These are phyloP conservation scores for Agaricus bisporus DNA, from an alignment of 768 basidiomycete genomes.

Conservation along the genomic window DNA sequence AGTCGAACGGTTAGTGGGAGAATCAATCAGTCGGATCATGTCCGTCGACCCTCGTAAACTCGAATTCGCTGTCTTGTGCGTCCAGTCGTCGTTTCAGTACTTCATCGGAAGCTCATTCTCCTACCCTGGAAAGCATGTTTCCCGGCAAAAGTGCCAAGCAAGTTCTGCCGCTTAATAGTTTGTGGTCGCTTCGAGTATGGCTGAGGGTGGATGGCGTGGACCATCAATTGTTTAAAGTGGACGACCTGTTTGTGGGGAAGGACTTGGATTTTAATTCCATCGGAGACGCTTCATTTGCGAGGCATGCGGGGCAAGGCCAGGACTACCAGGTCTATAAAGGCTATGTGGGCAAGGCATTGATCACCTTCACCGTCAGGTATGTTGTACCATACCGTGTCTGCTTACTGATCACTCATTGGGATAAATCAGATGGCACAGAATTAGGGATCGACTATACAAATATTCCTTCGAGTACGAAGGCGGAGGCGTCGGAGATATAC, in stretches of 20 bases:
- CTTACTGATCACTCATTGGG: background rate
- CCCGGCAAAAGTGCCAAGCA: constrained; percentile 40
- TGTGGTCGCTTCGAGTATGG: constrained; percentile 61
- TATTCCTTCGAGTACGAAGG: constrained; percentile 64
- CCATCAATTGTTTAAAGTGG: constrained; percentile 58
- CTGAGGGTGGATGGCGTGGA: constrained; percentile 50
- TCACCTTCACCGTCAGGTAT: constrained; percentile 52
- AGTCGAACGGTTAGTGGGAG: constrained; percentile 47
- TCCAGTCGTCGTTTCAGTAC: constrained; percentile 9
- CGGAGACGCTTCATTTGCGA: constrained; percentile 49
- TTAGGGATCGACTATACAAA: constrained; percentile 39
- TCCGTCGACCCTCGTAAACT: constrained; percentile 47
- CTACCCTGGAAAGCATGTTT: constrained; percentile 35
- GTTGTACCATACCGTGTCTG: constrained; percentile 9
- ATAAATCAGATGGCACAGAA: constrained; percentile 40
- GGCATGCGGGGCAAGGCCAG: constrained; percentile 34
- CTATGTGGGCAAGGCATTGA: constrained; percentile 47
- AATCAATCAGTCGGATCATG: constrained; percentile 40
- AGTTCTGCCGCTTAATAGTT: constrained; percentile 44
- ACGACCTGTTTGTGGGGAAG: constrained; percentile 60
- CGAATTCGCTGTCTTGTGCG: constrained; percentile 60
- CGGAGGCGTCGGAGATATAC: constrained; percentile 47
- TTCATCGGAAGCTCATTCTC: background rate
- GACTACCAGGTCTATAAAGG: constrained; percentile 50
- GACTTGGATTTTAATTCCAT: constrained; percentile 61